Conservation (phyloP, 2,329 filamentous ascomycete species). For the Pseudogymnoascus sp. region DNA sequence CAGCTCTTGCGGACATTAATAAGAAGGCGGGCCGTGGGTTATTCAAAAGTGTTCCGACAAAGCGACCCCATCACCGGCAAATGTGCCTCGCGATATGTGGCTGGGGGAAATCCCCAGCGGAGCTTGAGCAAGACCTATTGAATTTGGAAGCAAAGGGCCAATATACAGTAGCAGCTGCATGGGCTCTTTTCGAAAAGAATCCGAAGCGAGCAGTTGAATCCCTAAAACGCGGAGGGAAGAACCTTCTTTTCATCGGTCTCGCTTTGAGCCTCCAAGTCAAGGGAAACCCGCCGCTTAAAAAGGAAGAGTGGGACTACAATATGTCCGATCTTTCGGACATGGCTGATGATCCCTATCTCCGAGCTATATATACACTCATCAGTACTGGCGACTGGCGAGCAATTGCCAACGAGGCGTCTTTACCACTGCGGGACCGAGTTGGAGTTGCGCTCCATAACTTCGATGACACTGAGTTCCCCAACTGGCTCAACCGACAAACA, state of each 20-base stretch:
- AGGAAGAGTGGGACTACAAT: constrained; percentile 23
- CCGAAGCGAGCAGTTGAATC: constrained; percentile 60
- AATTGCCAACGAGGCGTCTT: constrained; percentile 62
- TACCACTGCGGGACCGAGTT: constrained; percentile 66
- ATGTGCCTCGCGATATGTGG: constrained; percentile 67
- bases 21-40: constrained; percentile 51
- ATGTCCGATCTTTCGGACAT: constrained; percentile 28
- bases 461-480: constrained; percentile 50
- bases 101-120: constrained; percentile 51
- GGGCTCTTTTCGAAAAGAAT: constrained; percentile 65
- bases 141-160: constrained; percentile 37
- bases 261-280: constrained; percentile 55
- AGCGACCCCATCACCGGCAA: constrained; percentile 61
- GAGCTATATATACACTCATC: constrained; percentile 70
- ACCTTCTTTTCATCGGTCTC: constrained; percentile 59
- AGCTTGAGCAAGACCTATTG: constrained; percentile 37
- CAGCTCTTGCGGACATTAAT: constrained; percentile 54
- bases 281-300: constrained; percentile 31
- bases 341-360: constrained; percentile 68
- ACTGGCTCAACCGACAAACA: constrained; percentile 61
- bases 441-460: constrained; percentile 64
- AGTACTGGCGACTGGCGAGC: constrained; percentile 67
- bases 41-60: constrained; percentile 55
- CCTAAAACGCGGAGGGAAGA: constrained; percentile 57
- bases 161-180: constrained; percentile 69